Percentiles rank a stretch among this genome's conserved stretches.
phyloP scores from a whole-genome alignment of 768 basidiomycete genomes.

The Cyclocybe cylindracea region DNA sequence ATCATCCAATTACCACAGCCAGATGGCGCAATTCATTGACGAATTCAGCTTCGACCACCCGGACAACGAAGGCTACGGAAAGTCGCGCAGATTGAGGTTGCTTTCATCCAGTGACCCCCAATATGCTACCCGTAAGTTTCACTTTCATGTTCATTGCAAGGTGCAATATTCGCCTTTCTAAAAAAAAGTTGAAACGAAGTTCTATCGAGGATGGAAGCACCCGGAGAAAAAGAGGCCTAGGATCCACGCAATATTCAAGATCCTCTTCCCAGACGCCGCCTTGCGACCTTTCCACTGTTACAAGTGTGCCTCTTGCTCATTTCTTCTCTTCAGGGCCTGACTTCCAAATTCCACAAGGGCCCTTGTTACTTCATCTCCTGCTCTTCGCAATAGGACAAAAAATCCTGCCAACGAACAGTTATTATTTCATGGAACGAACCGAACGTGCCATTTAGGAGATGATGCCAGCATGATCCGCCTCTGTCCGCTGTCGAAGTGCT shows the following conservation, averaged over 20 bases:
- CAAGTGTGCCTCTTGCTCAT: conserved; percentile 30
- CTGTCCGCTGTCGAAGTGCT: conserved; percentile 52
- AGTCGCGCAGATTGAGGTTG: conserved; percentile 42
- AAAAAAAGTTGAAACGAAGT: conserved; percentile 46
- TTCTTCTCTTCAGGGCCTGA: background rate
- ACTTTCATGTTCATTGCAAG: background rate
- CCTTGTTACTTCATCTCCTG: conserved; percentile 24
- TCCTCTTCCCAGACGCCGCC: conserved; percentile 44
- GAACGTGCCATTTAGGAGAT: conserved; percentile 60
- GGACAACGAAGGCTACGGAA: conserved; percentile 36
- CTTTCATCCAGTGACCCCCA: conserved; percentile 34
- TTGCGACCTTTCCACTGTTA: conserved; percentile 48
- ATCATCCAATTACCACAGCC: conserved; percentile 7
- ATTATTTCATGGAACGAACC: conserved; percentile 69
- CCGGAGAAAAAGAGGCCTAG: conserved; percentile 50
- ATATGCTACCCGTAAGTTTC: conserved; percentile 41
- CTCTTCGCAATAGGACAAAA: conserved; percentile 15
- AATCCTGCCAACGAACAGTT: conserved; percentile 53
- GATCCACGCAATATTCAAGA: conserved; percentile 50
- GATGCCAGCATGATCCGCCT: conserved; percentile 43
- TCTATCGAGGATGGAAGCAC: conserved; percentile 59
- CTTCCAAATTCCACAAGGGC: conserved; percentile 22
- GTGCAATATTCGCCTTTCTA: background rate
- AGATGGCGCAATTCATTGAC: conserved; percentile 31
- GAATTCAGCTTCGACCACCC: conserved; percentile 46